Conservation (phyloP, 108 stramenopile species). For the Nitzschia palea region DNA sequence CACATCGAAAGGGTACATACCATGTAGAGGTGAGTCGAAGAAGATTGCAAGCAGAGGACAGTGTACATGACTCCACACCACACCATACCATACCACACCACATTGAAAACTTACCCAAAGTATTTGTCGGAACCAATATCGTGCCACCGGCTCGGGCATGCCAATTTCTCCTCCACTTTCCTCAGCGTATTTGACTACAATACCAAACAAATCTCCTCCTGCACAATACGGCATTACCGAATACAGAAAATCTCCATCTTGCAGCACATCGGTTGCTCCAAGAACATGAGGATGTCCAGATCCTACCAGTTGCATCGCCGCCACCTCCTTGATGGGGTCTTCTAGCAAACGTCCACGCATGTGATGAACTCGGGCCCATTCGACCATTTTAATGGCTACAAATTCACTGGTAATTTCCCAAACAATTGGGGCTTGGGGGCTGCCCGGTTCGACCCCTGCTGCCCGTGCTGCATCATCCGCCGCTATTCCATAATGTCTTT, state of each 20-base stretch:
- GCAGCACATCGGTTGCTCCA: slow-evolving; percentile 76
- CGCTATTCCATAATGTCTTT: slow-evolving; percentile 68
- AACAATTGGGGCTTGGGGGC: slow-evolving; percentile 73
- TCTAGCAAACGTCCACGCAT: slow-evolving; percentile 79
- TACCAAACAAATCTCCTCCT: slow-evolving; percentile 89
- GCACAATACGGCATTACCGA: slow-evolving; percentile 88
- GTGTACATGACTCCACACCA: not conserved
- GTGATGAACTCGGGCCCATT: slow-evolving; percentile 80
- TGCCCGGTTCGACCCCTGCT: slow-evolving; percentile 75
- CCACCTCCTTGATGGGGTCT: slow-evolving; percentile 91
- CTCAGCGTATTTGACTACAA: slow-evolving; percentile 78
- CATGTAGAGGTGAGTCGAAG: too few relatives aligned
- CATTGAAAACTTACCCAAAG: slow-evolving; percentile 72
- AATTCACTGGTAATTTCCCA: slow-evolving; percentile 78
- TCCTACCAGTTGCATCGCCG: slow-evolving; percentile 82
- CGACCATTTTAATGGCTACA: slow-evolving; percentile 91
- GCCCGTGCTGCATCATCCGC: slow-evolving; percentile 82
- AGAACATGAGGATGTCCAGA: slow-evolving; percentile 68
- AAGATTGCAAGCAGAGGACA: not conserved
- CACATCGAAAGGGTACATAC: too few relatives aligned
- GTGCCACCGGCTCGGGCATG: slow-evolving; percentile 82
- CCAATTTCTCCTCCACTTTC: slow-evolving; percentile 68
- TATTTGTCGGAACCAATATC: slow-evolving; percentile 90
- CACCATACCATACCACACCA: not conserved
- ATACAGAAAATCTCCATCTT: slow-evolving; percentile 84